phyloP scores from a whole-genome alignment of 2,329 filamentous ascomycete species.

The Juglanconis juglandina region DNA sequence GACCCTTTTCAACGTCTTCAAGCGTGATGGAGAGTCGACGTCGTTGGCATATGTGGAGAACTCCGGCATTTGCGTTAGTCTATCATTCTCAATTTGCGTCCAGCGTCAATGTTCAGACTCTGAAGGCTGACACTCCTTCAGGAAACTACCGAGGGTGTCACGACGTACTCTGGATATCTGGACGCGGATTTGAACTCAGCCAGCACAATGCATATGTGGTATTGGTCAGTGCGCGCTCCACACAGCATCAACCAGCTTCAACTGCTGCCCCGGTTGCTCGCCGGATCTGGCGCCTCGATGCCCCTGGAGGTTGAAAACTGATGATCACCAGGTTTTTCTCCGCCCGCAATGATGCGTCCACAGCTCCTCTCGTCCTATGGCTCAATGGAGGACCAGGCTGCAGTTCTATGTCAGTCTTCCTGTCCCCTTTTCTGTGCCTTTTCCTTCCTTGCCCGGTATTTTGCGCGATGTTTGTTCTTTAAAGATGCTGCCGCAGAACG shows the following conservation, averaged over 20 bases:
- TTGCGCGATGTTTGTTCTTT: no score
- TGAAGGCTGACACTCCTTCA: not conserved
- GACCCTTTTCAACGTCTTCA: conserved; percentile 41
- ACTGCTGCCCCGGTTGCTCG: no score
- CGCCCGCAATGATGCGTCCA: conserved; percentile 28
- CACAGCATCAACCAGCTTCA: no score
- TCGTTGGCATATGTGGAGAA: conserved; percentile 47
- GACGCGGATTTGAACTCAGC: conserved; percentile 34
- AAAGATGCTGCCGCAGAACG: no score
- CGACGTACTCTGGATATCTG: conserved; percentile 50
- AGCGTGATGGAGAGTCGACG: conserved; percentile 43
- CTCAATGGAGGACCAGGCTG: conserved; percentile 40
- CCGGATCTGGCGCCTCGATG: conserved; percentile 4
- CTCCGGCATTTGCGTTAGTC: conserved; percentile 40
- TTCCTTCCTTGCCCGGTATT: no score
- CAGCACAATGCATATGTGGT: conserved; percentile 27
- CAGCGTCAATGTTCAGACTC: not conserved
- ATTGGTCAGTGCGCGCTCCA: not conserved
- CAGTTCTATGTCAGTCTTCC: conserved; percentile 28
- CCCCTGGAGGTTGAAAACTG: conserved; percentile 30
- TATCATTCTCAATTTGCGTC: no score
- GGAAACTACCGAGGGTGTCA: conserved; percentile 48
- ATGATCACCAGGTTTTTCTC: conserved; percentile 45
- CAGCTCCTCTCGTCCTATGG: conserved; percentile 33
- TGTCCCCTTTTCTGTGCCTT: no score